Evolutionary conservation across 257 asterid genomes (phyloP).

Genomic region (Lithospermum erythrorhizon): DNA sequence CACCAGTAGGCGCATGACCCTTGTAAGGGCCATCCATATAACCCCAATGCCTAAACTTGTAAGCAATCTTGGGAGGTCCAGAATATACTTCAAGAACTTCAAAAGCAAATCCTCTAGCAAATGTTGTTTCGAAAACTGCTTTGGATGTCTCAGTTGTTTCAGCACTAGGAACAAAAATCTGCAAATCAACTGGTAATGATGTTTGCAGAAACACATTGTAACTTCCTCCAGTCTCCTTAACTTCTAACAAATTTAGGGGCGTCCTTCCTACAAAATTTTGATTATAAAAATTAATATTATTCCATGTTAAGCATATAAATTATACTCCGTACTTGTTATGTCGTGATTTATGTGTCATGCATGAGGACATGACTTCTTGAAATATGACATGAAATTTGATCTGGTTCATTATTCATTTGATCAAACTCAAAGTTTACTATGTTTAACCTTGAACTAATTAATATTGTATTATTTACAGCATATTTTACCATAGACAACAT

Average conservation of each 20-base stretch:
- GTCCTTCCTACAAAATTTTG: slow-evolving; percentile 11
- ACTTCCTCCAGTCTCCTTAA: slow-evolving; percentile 52
- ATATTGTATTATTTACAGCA: too few species aligned
- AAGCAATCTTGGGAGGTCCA: slow-evolving; percentile 55
- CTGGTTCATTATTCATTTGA: too few species aligned
- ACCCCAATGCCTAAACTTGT: slow-evolving; percentile 82
- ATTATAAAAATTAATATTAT: too few species aligned
- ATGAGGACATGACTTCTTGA: too few species aligned
- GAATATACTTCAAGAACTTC: slow-evolving; percentile 61
- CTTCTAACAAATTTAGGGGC: slow-evolving; percentile 24
- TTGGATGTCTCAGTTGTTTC: slow-evolving; percentile 55
- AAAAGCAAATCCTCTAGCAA: slow-evolving; percentile 58
- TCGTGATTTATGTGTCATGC: too few species aligned
- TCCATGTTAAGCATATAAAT: too few species aligned
- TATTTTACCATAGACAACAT: too few species aligned
- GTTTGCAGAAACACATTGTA: slow-evolving; percentile 65
- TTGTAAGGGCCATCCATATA: slow-evolving; percentile 58
- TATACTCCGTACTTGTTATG: too few species aligned
- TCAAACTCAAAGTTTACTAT: too few species aligned
- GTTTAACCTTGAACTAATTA: too few species aligned
- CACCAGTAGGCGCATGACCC: slow-evolving; percentile 50
- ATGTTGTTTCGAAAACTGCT: slow-evolving; percentile 33
- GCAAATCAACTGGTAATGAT: slow-evolving; percentile 39
- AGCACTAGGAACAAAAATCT: slow-evolving; percentile 43
- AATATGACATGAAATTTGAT: too few species aligned